phyloP scores from a whole-genome alignment of 768 basidiomycete genomes.

The Amanita rimosa region DNA sequence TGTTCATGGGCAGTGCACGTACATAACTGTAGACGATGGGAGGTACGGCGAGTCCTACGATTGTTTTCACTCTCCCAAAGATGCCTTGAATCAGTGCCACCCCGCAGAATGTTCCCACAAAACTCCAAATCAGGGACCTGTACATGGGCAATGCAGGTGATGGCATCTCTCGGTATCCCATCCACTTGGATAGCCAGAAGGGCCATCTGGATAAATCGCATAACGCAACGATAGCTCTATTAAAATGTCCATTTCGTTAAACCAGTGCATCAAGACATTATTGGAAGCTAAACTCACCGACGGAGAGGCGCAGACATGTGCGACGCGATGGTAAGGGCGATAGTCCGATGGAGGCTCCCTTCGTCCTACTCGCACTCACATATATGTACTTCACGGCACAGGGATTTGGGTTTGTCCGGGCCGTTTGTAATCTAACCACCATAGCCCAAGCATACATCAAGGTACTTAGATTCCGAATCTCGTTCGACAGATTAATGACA shows the following conservation, averaged over 20 bases:
- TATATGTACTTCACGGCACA: not conserved
- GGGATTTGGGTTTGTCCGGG: not conserved
- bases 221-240: not conserved
- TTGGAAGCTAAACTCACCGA: not conserved
- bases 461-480: no score
- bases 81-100: slow-evolving; percentile 37
- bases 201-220: slow-evolving; percentile 13
- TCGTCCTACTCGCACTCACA: not conserved
- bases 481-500: no score
- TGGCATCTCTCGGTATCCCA: slow-evolving; percentile 28
- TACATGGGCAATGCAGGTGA: slow-evolving; percentile 21
- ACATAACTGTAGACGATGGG: slow-evolving; percentile 38
- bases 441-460: no score
- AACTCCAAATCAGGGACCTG: slow-evolving; percentile 39
- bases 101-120: slow-evolving; percentile 38
- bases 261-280: not conserved
- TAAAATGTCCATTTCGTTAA: not conserved
- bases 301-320: not conserved
- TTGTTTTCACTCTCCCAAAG: slow-evolving; percentile 35
- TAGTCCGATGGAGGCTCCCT: no score
- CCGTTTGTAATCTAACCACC: not conserved
- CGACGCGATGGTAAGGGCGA: not conserved
- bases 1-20: slow-evolving; percentile 11
- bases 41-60: slow-evolving; percentile 32
- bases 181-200: slow-evolving; percentile 27